A percentile compares a stretch with the other conserved stretches of the same genome.
phyloP scores from a whole-genome alignment of 202 grass and related monocot species.

The Sporobolus alterniflorus region DNA sequence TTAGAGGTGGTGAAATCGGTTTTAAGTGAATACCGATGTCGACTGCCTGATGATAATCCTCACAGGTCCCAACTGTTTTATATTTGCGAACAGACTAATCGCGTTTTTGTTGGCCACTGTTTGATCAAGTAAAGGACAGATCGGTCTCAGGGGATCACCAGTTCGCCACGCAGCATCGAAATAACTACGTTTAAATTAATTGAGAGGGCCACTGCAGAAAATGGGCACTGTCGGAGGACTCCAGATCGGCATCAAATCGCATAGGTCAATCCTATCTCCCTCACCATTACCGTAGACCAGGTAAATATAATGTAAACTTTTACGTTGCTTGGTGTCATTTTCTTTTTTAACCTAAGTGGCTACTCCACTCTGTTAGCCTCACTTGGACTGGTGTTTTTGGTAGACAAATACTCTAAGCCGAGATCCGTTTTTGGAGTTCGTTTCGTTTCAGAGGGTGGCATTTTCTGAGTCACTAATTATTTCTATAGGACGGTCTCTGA shows the following conservation, averaged over 20 bases:
- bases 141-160: slow-evolving; percentile 44
- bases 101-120: slow-evolving; percentile 27
- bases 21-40: slow-evolving; percentile 31
- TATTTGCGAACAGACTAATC: slow-evolving; percentile 37
- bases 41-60: slow-evolving; percentile 18
- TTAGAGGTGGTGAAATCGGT: neutral
- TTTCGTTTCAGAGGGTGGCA: slow-evolving; percentile 48
- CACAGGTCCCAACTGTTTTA: slow-evolving; percentile 41
- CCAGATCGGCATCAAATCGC: slow-evolving; percentile 52
- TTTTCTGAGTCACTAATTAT: slow-evolving; percentile 28
- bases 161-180: slow-evolving; percentile 41
- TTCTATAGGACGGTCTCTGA: slow-evolving; percentile 48
- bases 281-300: slow-evolving; percentile 11
- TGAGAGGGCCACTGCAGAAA: slow-evolving; percentile 43
- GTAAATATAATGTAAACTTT: neutral
- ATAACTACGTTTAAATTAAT: slow-evolving; percentile 53
- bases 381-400: neutral
- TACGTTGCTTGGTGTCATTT: neutral
- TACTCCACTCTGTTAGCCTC: neutral
- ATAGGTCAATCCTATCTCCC: slow-evolving; percentile 13
- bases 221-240: slow-evolving; percentile 48
- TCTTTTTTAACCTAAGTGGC: neutral
- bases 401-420: slow-evolving; percentile 36
- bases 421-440: slow-evolving; percentile 66
- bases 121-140: slow-evolving; percentile 47